phyloP scores from a whole-genome alignment of 805 yeast species.

The Saturnispora hagleri region DNA sequence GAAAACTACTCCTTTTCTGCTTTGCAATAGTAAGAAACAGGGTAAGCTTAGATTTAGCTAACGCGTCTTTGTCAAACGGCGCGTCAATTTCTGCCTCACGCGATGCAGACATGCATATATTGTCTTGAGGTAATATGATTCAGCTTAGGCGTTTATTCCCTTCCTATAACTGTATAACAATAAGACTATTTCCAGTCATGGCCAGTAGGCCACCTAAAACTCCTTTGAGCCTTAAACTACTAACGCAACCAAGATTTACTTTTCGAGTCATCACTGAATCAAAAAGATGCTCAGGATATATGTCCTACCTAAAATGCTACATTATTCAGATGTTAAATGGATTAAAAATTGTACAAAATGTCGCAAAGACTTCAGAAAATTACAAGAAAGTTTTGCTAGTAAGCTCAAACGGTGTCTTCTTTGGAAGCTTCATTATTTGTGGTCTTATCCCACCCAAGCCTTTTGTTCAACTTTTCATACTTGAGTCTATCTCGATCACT shows the following conservation, averaged over 20 bases:
- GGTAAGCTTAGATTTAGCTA: background rate
- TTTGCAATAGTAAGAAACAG: background rate
- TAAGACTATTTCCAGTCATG: too few relatives aligned
- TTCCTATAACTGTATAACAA: too few relatives aligned
- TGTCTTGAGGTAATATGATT: background rate
- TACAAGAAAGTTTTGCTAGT: background rate
- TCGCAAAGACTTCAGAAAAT: too few relatives aligned
- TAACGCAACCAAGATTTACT: background rate
- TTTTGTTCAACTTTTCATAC: slow-evolving; percentile 64
- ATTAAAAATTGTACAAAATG: background rate
- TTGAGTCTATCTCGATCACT: slow-evolving; percentile 73
- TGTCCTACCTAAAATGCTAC: background rate
- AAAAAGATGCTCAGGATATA: background rate
- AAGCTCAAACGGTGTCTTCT: slow-evolving; percentile 5
- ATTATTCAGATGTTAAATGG: too few relatives aligned
- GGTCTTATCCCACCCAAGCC: slow-evolving; percentile 60
- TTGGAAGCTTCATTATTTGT: background rate
- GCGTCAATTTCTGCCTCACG: background rate
- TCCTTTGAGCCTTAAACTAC: too few relatives aligned
- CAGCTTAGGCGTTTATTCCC: background rate
- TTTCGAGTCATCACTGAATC: too few relatives aligned
- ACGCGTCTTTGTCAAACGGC: background rate
- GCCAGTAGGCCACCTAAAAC: too few relatives aligned
- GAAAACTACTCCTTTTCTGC: background rate
- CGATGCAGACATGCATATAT: background rate